A percentile compares a stretch with the other conserved stretches of the same genome.
Conservation (phyloP, 805 yeast genomes). For the Candida incommunis region DNA sequence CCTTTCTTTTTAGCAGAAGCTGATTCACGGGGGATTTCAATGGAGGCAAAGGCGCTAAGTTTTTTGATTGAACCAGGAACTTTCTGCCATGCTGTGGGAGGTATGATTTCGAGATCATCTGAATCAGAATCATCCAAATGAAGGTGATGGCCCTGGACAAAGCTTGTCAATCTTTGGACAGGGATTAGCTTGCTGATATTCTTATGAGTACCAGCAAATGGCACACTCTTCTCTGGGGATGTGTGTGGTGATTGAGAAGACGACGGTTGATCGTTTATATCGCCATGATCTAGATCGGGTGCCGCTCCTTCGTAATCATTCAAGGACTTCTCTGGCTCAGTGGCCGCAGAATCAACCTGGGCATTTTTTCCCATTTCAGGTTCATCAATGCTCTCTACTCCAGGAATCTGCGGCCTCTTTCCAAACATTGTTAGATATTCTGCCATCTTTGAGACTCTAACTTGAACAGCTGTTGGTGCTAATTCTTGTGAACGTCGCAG, state of each 20-base stretch:
- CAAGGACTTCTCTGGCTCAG: background rate
- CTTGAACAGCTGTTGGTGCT: background rate
- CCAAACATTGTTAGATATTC: background rate
- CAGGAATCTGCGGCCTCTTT: background rate
- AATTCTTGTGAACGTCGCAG: background rate
- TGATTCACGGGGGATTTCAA: background rate
- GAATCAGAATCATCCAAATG: background rate
- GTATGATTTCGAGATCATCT: constrained; percentile 11
- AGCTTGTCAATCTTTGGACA: constrained; percentile 7
- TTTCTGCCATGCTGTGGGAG: constrained; percentile 8
- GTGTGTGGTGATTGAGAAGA: background rate
- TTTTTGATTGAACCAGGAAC: constrained; percentile 8
- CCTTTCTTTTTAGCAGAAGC: background rate
- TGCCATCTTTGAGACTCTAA: background rate
- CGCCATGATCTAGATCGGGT: background rate
- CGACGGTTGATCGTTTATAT: background rate
- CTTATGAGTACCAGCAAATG: background rate
- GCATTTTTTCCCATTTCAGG: too few species aligned
- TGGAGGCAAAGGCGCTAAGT: constrained; percentile 7
- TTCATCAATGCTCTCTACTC: background rate
- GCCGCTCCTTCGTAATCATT: background rate
- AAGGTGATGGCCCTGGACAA: constrained; percentile 3
- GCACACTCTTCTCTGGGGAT: background rate
- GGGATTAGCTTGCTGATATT: background rate
- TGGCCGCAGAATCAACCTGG: background rate